phyloP scores from a whole-genome alignment of 441 rosid species.

The Metrosideros polymorpha region DNA sequence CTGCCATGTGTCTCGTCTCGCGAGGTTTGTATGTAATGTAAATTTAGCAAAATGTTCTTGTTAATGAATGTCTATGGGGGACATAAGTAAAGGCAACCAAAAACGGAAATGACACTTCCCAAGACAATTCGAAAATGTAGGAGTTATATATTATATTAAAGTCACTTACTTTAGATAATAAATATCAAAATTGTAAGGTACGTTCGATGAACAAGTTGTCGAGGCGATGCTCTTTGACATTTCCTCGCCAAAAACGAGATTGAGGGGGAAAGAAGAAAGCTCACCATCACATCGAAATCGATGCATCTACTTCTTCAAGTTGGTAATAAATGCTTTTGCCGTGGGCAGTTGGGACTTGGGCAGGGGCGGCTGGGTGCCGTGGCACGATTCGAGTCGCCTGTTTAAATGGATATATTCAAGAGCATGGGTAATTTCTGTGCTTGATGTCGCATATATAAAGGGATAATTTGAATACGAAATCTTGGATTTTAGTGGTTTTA shows the following conservation, averaged over 20 bases:
- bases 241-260: background rate
- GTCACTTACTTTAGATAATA: background rate
- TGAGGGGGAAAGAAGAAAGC: background rate
- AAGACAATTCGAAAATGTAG: background rate
- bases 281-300: background rate
- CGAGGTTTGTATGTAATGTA: too few relatives aligned
- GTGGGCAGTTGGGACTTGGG: background rate
- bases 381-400: background rate
- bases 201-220: background rate
- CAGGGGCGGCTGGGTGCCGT: background rate
- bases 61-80: too few relatives aligned
- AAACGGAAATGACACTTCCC: too few relatives aligned
- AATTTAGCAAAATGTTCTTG: too few relatives aligned
- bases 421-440: background rate
- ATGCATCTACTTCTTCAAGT: background rate
- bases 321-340: background rate
- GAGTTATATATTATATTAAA: background rate
- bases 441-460: background rate
- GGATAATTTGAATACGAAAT: background rate
- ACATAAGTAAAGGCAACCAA: too few relatives aligned
- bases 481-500: background rate
- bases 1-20: too few relatives aligned
- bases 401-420: background rate
- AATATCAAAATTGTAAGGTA: background rate
- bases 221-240: background rate